Evolutionary conservation across 306 rosid genomes (phyloP), one percentile per base, ranked within the genome.

Genomic region (Argentina anserina): DNA sequence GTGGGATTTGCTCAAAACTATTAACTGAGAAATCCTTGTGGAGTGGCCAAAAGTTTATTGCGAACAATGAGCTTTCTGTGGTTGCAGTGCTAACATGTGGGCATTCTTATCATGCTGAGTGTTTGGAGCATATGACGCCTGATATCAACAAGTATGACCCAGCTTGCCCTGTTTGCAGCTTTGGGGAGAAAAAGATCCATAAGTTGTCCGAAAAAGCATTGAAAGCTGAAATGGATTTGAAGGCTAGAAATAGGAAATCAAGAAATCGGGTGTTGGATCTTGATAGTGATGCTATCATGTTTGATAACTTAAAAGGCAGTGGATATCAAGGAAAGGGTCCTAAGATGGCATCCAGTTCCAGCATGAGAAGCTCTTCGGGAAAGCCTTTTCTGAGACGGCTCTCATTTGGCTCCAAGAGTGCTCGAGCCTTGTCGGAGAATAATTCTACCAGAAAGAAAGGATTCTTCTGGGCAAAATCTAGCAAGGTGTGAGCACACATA

Each of bases 381-480:
- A 89, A 81, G 89, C 92, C 96, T 36, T 87, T 93, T 81, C 67
- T 91, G 81, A 89, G 77, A 82, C 86, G 92, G 55, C 97, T 93
- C 78, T 87, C 98, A 18, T 89, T 93, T 79, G 87, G 96, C 73
- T 87, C 97, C 39, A 93, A 83, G 87, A 71, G 97, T 34, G 78
- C 89, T 67, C 85, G 87, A 74, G 39, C 56, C 82, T 42, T 81
- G 69, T 53, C 82, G 36, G 92, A 89, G 58, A 89, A 75, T 73
- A 88, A 75, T 34, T 68, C 88, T 29, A 34, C 85, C 39, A 80
- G 84, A 80, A 93, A 87, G 87, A 93, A 87, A 80, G 97, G 98
- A 37, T 91, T 90, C 87, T 93, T 93, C 86, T 90, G 98, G 98
- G 85, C 90, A 34, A 91, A 85, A 82, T 89, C 90, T 69, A 84